phyloP scores from a whole-genome alignment of 768 basidiomycete genomes.

The Leucocoprinus sp. region DNA sequence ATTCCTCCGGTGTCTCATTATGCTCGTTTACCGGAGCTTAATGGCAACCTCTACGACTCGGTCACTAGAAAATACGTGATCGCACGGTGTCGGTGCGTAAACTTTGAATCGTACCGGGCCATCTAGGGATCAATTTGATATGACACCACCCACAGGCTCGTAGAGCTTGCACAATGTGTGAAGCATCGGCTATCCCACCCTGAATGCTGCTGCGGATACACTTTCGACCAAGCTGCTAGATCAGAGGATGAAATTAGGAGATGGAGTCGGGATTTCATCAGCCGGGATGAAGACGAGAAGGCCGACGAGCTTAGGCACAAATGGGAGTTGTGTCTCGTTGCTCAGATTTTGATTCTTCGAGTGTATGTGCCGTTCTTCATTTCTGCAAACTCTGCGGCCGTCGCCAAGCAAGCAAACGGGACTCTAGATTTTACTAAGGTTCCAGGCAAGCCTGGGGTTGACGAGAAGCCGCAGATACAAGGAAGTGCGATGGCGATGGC shows the following conservation, averaged over 20 bases:
- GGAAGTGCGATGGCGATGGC: constrained; percentile 26
- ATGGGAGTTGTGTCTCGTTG: constrained; percentile 47
- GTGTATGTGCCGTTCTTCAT: constrained; percentile 60
- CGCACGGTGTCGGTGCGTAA: constrained; percentile 16
- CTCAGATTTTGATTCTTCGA: constrained; percentile 53
- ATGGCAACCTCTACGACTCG: constrained; percentile 15
- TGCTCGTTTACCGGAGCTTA: constrained; percentile 47
- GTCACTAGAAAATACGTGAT: constrained; percentile 4
- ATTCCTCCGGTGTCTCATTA: constrained; percentile 48
- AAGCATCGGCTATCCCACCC: constrained; percentile 40
- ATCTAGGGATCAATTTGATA: neutral
- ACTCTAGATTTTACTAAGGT: neutral
- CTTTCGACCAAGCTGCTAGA: constrained; percentile 53
- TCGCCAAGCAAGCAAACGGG: neutral
- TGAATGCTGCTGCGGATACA: constrained; percentile 35
- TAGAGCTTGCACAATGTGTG: constrained; percentile 54
- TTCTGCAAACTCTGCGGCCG: constrained; percentile 2
- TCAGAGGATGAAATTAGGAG: constrained; percentile 49
- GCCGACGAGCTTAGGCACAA: constrained; percentile 16
- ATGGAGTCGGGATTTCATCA: constrained; percentile 45
- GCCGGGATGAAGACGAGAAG: constrained; percentile 33
- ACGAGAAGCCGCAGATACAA: constrained; percentile 26
- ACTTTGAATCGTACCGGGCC: neutral
- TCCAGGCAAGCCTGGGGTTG: constrained; percentile 16
- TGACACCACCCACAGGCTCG: constrained; percentile 32